Base-by-base conservation (phyloP, 78 protist genomes). In the Carpediemonas membranifera region DNA sequence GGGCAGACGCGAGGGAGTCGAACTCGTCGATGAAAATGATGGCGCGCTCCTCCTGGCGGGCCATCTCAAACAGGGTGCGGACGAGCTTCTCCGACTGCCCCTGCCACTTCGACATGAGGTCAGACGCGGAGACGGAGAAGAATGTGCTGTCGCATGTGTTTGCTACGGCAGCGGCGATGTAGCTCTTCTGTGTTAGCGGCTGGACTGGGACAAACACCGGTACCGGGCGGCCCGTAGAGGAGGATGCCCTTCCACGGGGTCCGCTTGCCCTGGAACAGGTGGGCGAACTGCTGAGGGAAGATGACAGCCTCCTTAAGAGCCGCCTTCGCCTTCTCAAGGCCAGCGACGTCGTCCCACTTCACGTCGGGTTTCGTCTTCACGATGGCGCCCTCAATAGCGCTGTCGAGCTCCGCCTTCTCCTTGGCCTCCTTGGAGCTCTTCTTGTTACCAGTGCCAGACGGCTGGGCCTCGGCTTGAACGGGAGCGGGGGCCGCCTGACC, bases 21-120 rank as follows among this genome's bases (percentile, higher is more conserved):
- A 96, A 83, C 69, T 96, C 99, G 62, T 96, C 99, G 34, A 96
- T 73, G 67, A 96, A 96, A 59, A 96, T 79, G 65, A 96, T 91
- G 57, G 92, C 33, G n/a, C 96, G 96, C 39, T 63, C 34, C 25
- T 61, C 21, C 35, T 78, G 89, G 11, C 93, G 53, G 24, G 99
- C 98, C 78, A 87, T 61, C 59, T 90, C 90, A 71, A 95, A 95
- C 30, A 95, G 77, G 35, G 64, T 37, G 35, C 81, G 79, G 35
- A 94, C 96, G 34, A 91, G 77, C 51, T 78, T 69, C 9, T 72
- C 77, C 28, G 56, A 35, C 50, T 72, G 59, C 33, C 77, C 77
- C 28, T 34, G 9, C 68, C 50, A 71, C 13, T 71, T 71, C 47
- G 41, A 51, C 31, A 15, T 30, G 28, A 56, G 7, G 57, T 43